A percentile compares a stretch with the other conserved stretches of the same genome.
These are phyloP conservation scores for Saturnispora bothae DNA, from an alignment of 805 yeast genomes.

Conservation along the genomic window DNA sequence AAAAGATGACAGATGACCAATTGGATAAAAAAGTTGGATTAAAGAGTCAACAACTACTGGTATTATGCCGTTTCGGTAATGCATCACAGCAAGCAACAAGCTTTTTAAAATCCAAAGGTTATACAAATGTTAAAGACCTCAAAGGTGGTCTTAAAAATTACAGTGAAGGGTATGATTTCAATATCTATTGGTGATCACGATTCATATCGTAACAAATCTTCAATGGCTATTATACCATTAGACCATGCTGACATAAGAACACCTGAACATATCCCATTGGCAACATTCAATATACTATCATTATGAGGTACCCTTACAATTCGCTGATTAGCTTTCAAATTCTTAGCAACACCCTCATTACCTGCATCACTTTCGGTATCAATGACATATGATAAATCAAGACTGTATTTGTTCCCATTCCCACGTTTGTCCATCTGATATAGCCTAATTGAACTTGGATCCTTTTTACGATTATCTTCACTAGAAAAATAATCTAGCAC, in stretches of 20 bases:
- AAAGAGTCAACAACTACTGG: slow-evolving; percentile 29
- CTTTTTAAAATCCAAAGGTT: slow-evolving; percentile 40
- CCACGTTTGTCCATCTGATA: slow-evolving; percentile 15
- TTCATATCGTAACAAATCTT: slow-evolving; percentile 17
- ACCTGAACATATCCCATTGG: slow-evolving; percentile 9
- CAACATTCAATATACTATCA: slow-evolving; percentile 10
- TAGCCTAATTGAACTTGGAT: slow-evolving; percentile 14
- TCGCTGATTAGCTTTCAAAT: slow-evolving; percentile 1
- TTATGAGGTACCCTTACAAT: slow-evolving; percentile 11
- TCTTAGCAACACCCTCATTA: slow-evolving; percentile 4
- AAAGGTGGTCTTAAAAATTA: slow-evolving; percentile 53
- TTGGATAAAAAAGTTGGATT: slow-evolving; percentile 9
- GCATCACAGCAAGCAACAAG: slow-evolving; percentile 77
- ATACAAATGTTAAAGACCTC: slow-evolving; percentile 49
- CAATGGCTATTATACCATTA: slow-evolving; percentile 24
- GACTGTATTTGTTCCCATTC: slow-evolving; percentile 13
- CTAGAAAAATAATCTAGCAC: slow-evolving; percentile 8
- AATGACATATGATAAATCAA: slow-evolving; percentile 16
- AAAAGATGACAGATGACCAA: slow-evolving; percentile 21
- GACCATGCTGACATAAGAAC: slow-evolving; percentile 19
- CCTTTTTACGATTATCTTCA: slow-evolving; percentile 8
- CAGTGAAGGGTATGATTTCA: slow-evolving; percentile 13
- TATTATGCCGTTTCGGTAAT: slow-evolving; percentile 81
- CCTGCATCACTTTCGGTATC: slow-evolving; percentile 9
- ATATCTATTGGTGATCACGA: slow-evolving; percentile 18